Evolutionary conservation across 306 rosid species (phyloP).

Genomic region (Quercus alba): DNA sequence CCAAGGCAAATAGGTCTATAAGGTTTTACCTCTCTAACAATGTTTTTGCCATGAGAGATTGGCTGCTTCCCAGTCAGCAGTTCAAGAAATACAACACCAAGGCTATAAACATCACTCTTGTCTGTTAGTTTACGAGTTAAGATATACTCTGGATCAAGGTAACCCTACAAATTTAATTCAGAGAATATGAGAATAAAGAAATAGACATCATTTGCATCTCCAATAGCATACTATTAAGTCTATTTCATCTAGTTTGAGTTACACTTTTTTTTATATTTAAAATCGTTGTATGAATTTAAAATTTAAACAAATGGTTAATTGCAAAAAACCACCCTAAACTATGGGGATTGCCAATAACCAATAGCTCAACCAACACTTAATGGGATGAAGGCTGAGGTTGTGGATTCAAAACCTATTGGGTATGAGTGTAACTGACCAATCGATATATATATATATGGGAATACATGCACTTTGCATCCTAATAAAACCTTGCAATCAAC

Average conservation of each 20-base stretch:
- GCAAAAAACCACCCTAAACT: too few species aligned
- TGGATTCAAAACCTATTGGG: too few species aligned
- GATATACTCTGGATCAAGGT: not conserved
- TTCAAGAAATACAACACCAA: constrained; percentile 79
- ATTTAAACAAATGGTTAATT: not conserved
- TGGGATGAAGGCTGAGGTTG: too few species aligned
- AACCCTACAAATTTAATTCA: constrained; percentile 28
- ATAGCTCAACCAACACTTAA: too few species aligned
- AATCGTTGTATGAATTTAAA: not conserved
- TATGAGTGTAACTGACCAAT: too few species aligned
- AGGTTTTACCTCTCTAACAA: constrained; percentile 85
- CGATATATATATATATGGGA: too few species aligned
- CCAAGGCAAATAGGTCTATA: not conserved
- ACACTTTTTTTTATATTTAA: not conserved
- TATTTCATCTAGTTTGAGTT: not conserved
- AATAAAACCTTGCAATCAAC: too few species aligned
- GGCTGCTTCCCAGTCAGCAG: constrained; percentile 91
- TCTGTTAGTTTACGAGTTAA: not conserved
- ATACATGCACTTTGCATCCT: too few species aligned
- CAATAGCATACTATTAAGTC: not conserved
- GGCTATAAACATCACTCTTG: constrained; percentile 6
- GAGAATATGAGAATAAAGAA: not conserved
- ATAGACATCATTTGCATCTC: not conserved
- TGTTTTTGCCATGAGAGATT: constrained; percentile 90
- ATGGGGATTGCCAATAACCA: too few species aligned